Evolutionary conservation across 208 protist genomes (phyloP), one percentile per base, ranked within the genome.

Genomic region (Leishmania braziliensis): DNA sequence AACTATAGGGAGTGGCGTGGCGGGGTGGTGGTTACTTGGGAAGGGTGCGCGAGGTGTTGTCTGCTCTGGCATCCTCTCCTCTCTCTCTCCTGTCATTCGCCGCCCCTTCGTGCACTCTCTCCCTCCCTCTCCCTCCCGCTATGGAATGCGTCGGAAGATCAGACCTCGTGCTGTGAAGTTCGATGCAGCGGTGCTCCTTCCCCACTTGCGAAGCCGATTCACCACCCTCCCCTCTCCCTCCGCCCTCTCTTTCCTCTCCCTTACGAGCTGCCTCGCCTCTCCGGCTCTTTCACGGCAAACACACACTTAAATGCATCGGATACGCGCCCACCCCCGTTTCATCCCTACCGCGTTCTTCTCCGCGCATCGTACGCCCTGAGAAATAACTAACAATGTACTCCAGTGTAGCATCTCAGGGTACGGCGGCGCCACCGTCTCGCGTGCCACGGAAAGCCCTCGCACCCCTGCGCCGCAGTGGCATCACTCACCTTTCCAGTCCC

Each of bases 401-500:
- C 23, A 58, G 56, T 26, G 51, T 4, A 39, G 5, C 65, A 8
- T 9, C 77, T 16, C 8, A n/a, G 14, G 16, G 20, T 71, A n/a
- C 66, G 39, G 66, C 36, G 36, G 4, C 36, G 29, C 36, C 51
- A 26, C 73, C 53, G 62, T 74, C 58, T 8, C 29, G 58, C 23
- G 79, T 46, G 46, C 12, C 63, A 20, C 73, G 48, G 14, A n/a
- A 75, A 48, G 70, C 26, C 70, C 29, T 76, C 29, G 63, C 72
- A 14, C 72, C 33, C 5, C 72, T 14, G 33, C 77, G 73, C n/a
- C 74, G 80, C 50, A 84, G 75, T 29, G 75, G 80, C 48, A 84
- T 84, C 56, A 84, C 80, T 5, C 74, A 71, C 16, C 74, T 80
- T 51, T 14, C 54, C 51, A 84, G 68, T 9, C 75, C 80, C 10